Evolutionary conservation across 1,139 yeast species (phyloP), one percentile per base, ranked within the genome.

Genomic region (Saccharomyces hybrid): DNA sequence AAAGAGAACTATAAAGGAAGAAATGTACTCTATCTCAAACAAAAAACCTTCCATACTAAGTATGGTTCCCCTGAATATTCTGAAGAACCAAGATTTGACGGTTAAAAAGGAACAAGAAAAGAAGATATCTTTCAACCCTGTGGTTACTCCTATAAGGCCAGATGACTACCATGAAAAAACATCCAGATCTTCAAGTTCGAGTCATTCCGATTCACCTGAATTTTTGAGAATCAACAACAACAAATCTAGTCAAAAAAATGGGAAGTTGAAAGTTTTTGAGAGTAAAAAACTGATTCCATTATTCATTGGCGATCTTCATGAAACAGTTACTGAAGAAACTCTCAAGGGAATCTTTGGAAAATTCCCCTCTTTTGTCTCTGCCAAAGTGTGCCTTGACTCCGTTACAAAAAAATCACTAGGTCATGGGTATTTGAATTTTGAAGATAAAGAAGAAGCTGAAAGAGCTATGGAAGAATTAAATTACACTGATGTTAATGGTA

Each of bases 381-480:
- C 77, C 11, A 78, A 77, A 60, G 69, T 80, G 23, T 81, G 84
- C 56, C 61, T 67, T 28, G 73, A 74, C 54, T 69, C 73, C 3
- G 57, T 60, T 1, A 70, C 77, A 1, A 73, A 73, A 31, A 63
- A 59, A 30, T 74, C 83, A 0, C 66, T 80, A 50, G 78, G 81
- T 7, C 78, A 80, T 62, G 84, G 82, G 0, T 80, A 79, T 62
- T 74, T 79, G 47, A 80, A 80, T 60, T 78, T 77, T 60, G 62
- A 60, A 1, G 65, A 68, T 34, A 65, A 64, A 26, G 60, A 61
- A 8, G 76, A 73, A 47, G 81, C 80, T 1, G 64, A 66, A 13
- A 32, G 32, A 5, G 82, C 82, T 2, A 68, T 75, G 38, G 78
- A 77, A 31, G 72, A 72, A n/a, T 66, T 77, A 46, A 79, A 78